A percentile compares a stretch with the other conserved stretches of the same genome.
Conservation (phyloP, 495 filamentous ascomycete genomes). For the Jackrogersella minutella region DNA sequence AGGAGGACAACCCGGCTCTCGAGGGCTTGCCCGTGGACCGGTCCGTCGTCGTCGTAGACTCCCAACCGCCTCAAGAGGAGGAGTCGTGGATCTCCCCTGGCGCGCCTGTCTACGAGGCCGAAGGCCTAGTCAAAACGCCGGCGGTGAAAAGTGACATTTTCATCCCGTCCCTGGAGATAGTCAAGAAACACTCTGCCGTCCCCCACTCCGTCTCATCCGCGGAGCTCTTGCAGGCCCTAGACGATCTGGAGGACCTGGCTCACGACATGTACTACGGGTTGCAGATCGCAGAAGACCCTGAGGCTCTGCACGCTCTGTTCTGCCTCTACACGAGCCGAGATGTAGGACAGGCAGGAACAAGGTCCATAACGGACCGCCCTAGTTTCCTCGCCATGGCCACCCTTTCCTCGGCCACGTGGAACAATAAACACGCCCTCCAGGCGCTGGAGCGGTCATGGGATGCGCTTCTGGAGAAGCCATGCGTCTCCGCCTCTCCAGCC, state of each 20-base stretch:
- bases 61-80: slow-evolving; percentile 41
- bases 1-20: slow-evolving; percentile 52
- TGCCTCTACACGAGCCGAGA: slow-evolving; percentile 47
- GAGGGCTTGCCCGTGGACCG: slow-evolving; percentile 57
- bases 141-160: slow-evolving; percentile 51
- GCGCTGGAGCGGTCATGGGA: slow-evolving; percentile 56
- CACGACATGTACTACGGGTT: slow-evolving; percentile 77
- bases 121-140: slow-evolving; percentile 59
- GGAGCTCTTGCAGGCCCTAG: slow-evolving; percentile 53
- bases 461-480: slow-evolving; percentile 41
- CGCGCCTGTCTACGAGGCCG: slow-evolving; percentile 58
- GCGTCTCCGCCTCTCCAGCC: slow-evolving; percentile 17
- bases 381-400: slow-evolving; percentile 60
- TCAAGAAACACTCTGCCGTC: slow-evolving; percentile 48
- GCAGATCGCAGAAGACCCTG: slow-evolving; percentile 61
- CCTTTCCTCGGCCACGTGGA: slow-evolving; percentile 64
- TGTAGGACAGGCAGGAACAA: slow-evolving; percentile 9
- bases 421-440: slow-evolving; percentile 67
- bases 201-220: slow-evolving; percentile 1
- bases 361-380: slow-evolving; percentile 38
- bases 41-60: slow-evolving; percentile 57
- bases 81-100: slow-evolving; percentile 44
- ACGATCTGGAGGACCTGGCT: slow-evolving; percentile 63
- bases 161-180: slow-evolving; percentile 51
- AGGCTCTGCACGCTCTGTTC: slow-evolving; percentile 55